These are phyloP conservation scores for Fragilaria crotonensis DNA, from an alignment of 108 stramenopile species.

Conservation along the genomic window DNA sequence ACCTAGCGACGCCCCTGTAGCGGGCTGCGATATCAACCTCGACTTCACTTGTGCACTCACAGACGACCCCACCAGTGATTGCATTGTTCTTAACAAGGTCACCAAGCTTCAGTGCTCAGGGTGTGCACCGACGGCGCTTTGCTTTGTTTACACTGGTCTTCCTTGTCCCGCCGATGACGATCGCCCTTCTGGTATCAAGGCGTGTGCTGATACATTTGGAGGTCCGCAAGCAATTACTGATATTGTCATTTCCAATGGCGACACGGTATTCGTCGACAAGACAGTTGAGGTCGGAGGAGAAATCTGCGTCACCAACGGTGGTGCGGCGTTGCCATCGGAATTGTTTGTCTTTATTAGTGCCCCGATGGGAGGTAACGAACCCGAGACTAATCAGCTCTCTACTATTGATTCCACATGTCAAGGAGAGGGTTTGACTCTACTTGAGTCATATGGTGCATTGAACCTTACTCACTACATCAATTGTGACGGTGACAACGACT, in stretches of 20 bases:
- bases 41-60: not conserved
- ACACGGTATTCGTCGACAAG: not conserved
- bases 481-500: not conserved
- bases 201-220: slow-evolving; percentile 1
- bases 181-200: not conserved
- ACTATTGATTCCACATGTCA: slow-evolving; percentile 2
- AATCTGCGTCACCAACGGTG: slow-evolving; percentile 1
- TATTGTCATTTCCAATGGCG: not conserved
- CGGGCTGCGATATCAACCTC: not conserved
- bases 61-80: not conserved
- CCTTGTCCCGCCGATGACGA: not conserved
- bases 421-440: not conserved
- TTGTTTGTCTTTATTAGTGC: not conserved
- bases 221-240: not conserved
- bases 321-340: not conserved
- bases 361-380: not conserved
- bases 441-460: not conserved
- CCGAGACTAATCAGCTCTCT: not conserved
- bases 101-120: not conserved
- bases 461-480: not conserved
- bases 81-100: not conserved
- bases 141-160: not conserved
- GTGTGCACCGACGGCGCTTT: slow-evolving; percentile 1
- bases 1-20: not conserved
- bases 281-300: not conserved